Evolutionary conservation across 768 basidiomycete genomes (phyloP).

Genomic region (Tylopilus felleus): DNA sequence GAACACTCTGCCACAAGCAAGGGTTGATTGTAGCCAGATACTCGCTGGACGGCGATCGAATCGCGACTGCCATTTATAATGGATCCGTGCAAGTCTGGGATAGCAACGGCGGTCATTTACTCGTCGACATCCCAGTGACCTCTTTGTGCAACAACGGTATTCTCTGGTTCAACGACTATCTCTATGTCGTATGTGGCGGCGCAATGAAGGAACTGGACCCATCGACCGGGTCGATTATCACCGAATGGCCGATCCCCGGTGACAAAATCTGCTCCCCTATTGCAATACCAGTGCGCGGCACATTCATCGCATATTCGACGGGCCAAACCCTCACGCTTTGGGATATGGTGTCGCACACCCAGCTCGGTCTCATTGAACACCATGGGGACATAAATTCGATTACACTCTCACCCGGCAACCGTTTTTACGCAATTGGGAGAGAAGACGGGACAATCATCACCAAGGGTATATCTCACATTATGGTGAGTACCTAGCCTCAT

Average conservation of each 20-base stretch:
- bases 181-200: not conserved
- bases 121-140: not conserved
- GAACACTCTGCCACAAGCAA: not conserved
- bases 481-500: not conserved
- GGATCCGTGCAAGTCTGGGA: not conserved
- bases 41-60: not conserved
- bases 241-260: not conserved
- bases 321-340: not conserved
- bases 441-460: not conserved
- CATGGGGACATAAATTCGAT: not conserved
- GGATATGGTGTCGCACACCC: not conserved
- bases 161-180: not conserved
- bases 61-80: not conserved
- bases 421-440: not conserved
- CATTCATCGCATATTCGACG: not conserved
- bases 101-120: not conserved
- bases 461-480: not conserved
- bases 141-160: not conserved
- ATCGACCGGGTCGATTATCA: not conserved
- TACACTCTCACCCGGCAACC: not conserved
- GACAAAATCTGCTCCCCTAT: not conserved
- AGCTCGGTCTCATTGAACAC: not conserved
- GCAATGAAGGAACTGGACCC: not conserved
- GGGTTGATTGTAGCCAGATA: not conserved
- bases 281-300: not conserved